A percentile compares a stretch with the other conserved stretches of the same genome.
Evolutionary conservation across 2,329 filamentous ascomycete genomes (phyloP).

Genomic region (Fusarium proliferatum): DNA sequence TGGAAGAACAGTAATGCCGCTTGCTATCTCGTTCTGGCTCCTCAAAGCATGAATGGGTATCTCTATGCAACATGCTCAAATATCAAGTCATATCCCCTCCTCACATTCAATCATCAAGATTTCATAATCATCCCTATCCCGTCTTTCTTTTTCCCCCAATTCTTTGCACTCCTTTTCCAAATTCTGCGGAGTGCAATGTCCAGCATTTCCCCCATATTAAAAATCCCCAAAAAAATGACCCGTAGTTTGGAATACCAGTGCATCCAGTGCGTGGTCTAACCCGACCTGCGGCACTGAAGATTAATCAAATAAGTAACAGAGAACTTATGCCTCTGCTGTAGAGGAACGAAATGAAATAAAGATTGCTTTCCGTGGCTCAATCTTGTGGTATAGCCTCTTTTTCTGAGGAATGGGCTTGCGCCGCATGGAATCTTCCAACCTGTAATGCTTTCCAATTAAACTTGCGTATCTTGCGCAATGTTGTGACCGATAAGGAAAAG

Average conservation of each 20-base stretch:
- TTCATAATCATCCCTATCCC: conserved; percentile 33
- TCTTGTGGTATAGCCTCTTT: conserved; percentile 24
- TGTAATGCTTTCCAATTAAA: conserved; percentile 39
- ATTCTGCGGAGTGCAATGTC: conserved; percentile 38
- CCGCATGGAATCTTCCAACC: conserved; percentile 42
- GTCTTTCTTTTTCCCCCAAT: not conserved
- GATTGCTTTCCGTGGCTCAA: not conserved
- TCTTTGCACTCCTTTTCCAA: conserved; percentile 33
- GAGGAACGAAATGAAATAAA: conserved; percentile 1
- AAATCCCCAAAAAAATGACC: conserved; percentile 7
- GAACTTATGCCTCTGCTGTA: conserved; percentile 3
- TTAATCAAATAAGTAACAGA: conserved; percentile 26
- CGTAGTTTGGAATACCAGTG: conserved; percentile 41
- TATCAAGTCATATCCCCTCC: conserved; percentile 40
- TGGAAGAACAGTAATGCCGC: conserved; percentile 43
- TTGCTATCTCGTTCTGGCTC: conserved; percentile 46
- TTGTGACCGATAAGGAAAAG: conserved; percentile 28
- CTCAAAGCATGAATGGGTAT: conserved; percentile 47
- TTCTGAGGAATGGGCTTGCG: conserved; percentile 38
- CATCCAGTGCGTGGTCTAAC: conserved; percentile 45
- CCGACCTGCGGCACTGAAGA: conserved; percentile 45
- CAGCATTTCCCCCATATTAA: conserved; percentile 42
- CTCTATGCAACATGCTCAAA: conserved; percentile 48
- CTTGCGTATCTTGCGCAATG: conserved; percentile 15
- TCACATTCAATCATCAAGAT: conserved; percentile 43